Base-by-base conservation (phyloP, 768 basidiomycete genomes). In the Rhodosporidiobolus odoratus region DNA sequence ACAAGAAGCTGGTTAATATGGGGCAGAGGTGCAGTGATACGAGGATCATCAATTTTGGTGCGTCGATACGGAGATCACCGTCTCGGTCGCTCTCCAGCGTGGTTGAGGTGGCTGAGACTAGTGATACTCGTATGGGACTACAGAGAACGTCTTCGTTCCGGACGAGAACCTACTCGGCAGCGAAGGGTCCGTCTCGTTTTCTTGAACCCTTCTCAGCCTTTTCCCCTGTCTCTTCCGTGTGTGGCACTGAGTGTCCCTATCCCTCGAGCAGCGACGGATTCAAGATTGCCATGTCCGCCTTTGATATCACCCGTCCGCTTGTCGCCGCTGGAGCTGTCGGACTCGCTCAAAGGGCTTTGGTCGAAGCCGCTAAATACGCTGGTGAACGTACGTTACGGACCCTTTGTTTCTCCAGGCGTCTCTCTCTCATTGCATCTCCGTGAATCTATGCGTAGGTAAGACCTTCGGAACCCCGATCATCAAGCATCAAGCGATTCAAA, bases 401-500 rank as follows among this genome's bases (percentile, higher is more conserved):
- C n/a, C n/a, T n/a, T n/a, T n/a, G n/a, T n/a, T n/a, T n/a, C n/a
- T n/a, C n/a, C n/a, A n/a, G n/a, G n/a, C n/a, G n/a, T 23, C 27
- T 35, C 27, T 25, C 35, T 9, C 38, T 40, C 58, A 27, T n/a
- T 19, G 30, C 52, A n/a, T 65, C 48, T 58, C 40, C 45, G 13
- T 37, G 27, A 1, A n/a, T 34, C 37, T 13, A 5, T 27, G 12
- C 25, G 21, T 50, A 67, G 66, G 68, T 21, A 60, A 79, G 78
- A 81, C 81, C 21, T 81, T 82, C 77, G 81, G 81, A 0, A 77
- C 77, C 30, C 73, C 80, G 1, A 81, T 82, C 71, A 80, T 81
- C 63, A 73, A 81, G 56, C 81, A 82, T 66, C 79, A 80, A 57
- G 80, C 79, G 32, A 78, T 82, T 12, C 78, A 78, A 3, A 79